Evolutionary conservation across 2,329 filamentous ascomycete genomes (phyloP).

Genomic region (Elsinoe australis): DNA sequence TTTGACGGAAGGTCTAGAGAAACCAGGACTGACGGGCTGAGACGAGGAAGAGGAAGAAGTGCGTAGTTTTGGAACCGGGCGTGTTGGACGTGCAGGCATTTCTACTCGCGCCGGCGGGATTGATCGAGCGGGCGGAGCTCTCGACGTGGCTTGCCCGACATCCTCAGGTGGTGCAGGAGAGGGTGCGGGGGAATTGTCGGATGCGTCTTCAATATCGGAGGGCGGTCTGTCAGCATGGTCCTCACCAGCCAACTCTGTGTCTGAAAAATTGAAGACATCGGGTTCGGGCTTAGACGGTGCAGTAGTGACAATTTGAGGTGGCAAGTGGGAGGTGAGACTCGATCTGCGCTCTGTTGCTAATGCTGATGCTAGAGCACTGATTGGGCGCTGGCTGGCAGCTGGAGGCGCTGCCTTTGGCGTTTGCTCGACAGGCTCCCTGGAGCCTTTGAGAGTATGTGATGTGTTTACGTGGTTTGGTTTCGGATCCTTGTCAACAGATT

Average conservation of each 20-base stretch:
- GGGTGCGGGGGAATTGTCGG: slow-evolving; percentile 4
- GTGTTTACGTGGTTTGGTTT: slow-evolving; percentile 2
- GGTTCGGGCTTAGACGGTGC: slow-evolving; percentile 27
- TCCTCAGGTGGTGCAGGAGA: slow-evolving; percentile 8
- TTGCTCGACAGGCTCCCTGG: neutral
- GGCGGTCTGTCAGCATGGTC: slow-evolving; percentile 1
- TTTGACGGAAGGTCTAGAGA: slow-evolving; percentile 28
- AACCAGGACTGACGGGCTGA: slow-evolving; percentile 31
- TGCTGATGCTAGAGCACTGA: slow-evolving; percentile 2
- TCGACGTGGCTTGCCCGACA: no score
- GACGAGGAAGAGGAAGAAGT: slow-evolving; percentile 23
- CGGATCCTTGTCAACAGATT: neutral
- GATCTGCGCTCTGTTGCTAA: slow-evolving; percentile 11
- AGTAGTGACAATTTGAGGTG: slow-evolving; percentile 22
- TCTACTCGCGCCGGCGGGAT: no score
- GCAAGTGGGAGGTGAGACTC: neutral
- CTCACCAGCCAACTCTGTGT: neutral
- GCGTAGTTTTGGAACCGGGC: slow-evolving; percentile 23
- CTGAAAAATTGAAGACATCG: slow-evolving; percentile 25
- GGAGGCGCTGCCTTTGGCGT: neutral
- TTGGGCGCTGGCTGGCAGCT: neutral
- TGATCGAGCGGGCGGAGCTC: neutral
- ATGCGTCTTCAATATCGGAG: slow-evolving; percentile 10
- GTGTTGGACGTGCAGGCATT: no score
- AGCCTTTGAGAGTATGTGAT: neutral